Conservation (phyloP, 1,139 yeast species). For the Saccharomyces pastorianus region DNA sequence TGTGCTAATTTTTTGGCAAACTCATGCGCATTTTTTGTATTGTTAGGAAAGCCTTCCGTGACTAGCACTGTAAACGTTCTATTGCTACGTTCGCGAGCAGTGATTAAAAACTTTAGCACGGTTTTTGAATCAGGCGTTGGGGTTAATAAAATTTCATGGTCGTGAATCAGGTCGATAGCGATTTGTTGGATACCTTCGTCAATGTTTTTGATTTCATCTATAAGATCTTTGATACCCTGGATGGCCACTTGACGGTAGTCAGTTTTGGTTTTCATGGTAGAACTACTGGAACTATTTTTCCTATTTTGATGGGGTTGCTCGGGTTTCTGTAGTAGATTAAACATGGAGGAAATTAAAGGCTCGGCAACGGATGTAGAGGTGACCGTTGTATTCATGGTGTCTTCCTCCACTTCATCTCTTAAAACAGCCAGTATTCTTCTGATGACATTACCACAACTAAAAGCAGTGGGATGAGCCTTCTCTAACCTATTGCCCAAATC, state of each 20-base stretch:
- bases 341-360: slow-evolving; percentile 77
- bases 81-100: slow-evolving; percentile 66
- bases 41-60: slow-evolving; percentile 89
- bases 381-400: slow-evolving; percentile 18
- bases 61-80: slow-evolving; percentile 88
- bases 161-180: slow-evolving; percentile 91
- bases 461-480: slow-evolving; percentile 67
- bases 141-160: slow-evolving; percentile 80
- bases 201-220: slow-evolving; percentile 83
- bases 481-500: slow-evolving; percentile 51
- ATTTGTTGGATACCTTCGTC: slow-evolving; percentile 86
- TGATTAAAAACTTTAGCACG: slow-evolving; percentile 74
- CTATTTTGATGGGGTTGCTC: slow-evolving; percentile 22
- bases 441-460: slow-evolving; percentile 83
- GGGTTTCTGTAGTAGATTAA: slow-evolving; percentile 65
- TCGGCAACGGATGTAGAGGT: slow-evolving; percentile 33
- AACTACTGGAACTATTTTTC: slow-evolving; percentile 21
- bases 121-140: slow-evolving; percentile 93
- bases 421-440: slow-evolving; percentile 82
- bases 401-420: slow-evolving; percentile 73
- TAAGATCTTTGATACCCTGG: slow-evolving; percentile 87
- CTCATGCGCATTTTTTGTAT: slow-evolving; percentile 60
- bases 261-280: slow-evolving; percentile 21
- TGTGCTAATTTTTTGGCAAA: slow-evolving; percentile 76
- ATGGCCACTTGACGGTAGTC: slow-evolving; percentile 83